Percentiles rank a stretch among this genome's conserved stretches.
Conservation (phyloP, 495 filamentous ascomycete genomes). For the Penicillium pancosmium region DNA sequence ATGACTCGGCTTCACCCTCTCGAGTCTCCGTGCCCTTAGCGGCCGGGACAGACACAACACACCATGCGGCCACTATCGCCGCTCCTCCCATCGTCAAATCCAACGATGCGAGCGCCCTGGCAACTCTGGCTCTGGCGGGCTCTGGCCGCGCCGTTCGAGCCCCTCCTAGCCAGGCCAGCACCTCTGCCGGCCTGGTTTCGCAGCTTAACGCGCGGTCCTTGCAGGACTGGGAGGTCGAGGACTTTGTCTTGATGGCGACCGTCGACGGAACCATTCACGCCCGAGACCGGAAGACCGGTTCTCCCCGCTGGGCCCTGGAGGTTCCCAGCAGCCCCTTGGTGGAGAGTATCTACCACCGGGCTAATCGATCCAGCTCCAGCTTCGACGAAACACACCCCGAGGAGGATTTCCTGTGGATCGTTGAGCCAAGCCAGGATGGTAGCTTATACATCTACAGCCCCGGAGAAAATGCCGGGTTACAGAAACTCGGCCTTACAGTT, state of each 20-base stretch:
- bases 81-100: conserved; percentile 46
- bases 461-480: conserved; percentile 57
- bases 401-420: conserved; percentile 92
- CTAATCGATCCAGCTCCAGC: conserved; percentile 64
- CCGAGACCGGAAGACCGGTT: conserved; percentile 82
- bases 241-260: conserved; percentile 99
- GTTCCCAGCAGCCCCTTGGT: conserved; percentile 80
- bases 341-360: conserved; percentile 80
- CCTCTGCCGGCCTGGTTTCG: conserved; percentile 72
- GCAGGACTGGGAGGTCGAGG: conserved; percentile 99
- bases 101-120: conserved; percentile 89
- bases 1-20: conserved; percentile 34
- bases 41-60: conserved; percentile 25
- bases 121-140: conserved; percentile 88
- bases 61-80: conserved; percentile 23
- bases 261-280: conserved; percentile 96
- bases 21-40: conserved; percentile 37
- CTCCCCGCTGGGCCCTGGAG: conserved; percentile 80
- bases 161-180: conserved; percentile 70
- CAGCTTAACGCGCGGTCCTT: conserved; percentile 88
- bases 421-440: conserved; percentile 88
- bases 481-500: conserved; percentile 72
- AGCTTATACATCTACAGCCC: conserved; percentile 85
- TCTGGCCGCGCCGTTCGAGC: conserved; percentile 76
- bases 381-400: conserved; percentile 61